A percentile compares a stretch with the other conserved stretches of the same genome.
phyloP scores from a whole-genome alignment of 495 filamentous ascomycete species.

The Annulohypoxylon nitens region DNA sequence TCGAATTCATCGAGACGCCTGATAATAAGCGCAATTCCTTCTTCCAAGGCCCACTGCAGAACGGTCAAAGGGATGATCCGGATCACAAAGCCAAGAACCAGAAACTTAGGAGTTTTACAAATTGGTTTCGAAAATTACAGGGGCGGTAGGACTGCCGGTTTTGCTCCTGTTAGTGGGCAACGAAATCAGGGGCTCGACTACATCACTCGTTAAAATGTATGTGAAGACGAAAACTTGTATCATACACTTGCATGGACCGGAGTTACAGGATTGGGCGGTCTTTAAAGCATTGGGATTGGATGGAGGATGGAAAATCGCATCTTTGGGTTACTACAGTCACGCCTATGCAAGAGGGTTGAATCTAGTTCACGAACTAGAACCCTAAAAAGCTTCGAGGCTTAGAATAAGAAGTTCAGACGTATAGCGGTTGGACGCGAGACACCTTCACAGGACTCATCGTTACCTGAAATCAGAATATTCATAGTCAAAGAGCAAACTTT shows the following conservation, averaged over 20 bases:
- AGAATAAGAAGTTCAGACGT: not conserved
- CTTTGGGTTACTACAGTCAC: constrained; percentile 15
- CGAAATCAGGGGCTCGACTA: not conserved
- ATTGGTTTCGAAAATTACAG: constrained; percentile 52
- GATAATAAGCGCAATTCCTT: constrained; percentile 6
- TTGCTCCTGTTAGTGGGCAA: constrained; percentile 16
- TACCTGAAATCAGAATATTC: constrained; percentile 1
- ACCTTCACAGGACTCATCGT: constrained; percentile 3
- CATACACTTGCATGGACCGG: constrained; percentile 38
- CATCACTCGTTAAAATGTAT: not conserved
- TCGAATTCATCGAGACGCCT: constrained; percentile 29
- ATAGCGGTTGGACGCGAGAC: constrained; percentile 22
- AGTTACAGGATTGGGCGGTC: constrained; percentile 23
- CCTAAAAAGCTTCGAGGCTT: constrained; percentile 13
- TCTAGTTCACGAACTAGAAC: constrained; percentile 24
- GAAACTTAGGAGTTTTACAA: constrained; percentile 49
- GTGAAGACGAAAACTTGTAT: constrained; percentile 29
- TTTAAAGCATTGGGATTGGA: not conserved
- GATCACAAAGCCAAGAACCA: constrained; percentile 43
- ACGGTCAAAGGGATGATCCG: constrained; percentile 11
- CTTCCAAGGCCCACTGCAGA: constrained; percentile 10
- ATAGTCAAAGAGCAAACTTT: constrained; percentile 11
- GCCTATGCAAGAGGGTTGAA: constrained; percentile 20
- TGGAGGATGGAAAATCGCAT: constrained; percentile 28
- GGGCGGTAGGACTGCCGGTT: constrained; percentile 49